A percentile compares a stretch with the other conserved stretches of the same genome.
Evolutionary conservation across 306 rosid species (phyloP).

Genomic region (Lathyrus tuberosus): DNA sequence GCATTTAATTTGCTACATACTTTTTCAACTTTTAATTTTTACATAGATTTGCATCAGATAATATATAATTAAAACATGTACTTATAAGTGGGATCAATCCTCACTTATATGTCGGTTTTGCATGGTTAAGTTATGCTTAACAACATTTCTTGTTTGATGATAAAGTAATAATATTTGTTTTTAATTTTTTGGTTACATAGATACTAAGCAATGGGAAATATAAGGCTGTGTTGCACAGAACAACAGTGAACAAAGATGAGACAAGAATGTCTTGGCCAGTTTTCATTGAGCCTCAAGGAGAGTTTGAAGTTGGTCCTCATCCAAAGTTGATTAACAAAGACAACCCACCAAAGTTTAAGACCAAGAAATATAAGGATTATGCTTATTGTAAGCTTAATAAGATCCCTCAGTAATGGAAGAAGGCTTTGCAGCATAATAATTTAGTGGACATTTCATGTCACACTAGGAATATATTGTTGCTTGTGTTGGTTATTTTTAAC

Average conservation of each 20-base stretch:
- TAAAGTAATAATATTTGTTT: not conserved
- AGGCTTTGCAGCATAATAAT: not conserved
- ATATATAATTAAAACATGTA: too few relatives aligned
- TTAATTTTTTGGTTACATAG: conserved; percentile 40
- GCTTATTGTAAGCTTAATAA: conserved; percentile 49
- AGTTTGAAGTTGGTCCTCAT: conserved; percentile 44
- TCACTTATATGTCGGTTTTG: too few relatives aligned
- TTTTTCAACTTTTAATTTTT: too few relatives aligned
- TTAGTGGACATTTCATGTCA: not conserved
- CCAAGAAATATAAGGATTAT: conserved; percentile 45
- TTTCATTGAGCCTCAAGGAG: conserved; percentile 50
- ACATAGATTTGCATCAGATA: too few relatives aligned
- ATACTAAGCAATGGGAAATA: conserved; percentile 48
- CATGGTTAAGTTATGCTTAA: too few relatives aligned
- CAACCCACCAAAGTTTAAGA: conserved; percentile 45
- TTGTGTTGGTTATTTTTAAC: not conserved
- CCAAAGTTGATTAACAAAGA: conserved; percentile 35
- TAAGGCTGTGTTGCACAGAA: conserved; percentile 52
- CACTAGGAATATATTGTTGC: not conserved
- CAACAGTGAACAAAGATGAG: conserved; percentile 45
- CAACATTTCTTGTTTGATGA: too few relatives aligned
- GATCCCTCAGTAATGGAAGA: conserved; percentile 42
- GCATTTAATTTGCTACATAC: too few relatives aligned
- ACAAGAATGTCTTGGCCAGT: conserved; percentile 62
- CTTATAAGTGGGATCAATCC: too few relatives aligned